phyloP scores from a whole-genome alignment of 352 stramenopile genomes.

The Pythium chondricola region DNA sequence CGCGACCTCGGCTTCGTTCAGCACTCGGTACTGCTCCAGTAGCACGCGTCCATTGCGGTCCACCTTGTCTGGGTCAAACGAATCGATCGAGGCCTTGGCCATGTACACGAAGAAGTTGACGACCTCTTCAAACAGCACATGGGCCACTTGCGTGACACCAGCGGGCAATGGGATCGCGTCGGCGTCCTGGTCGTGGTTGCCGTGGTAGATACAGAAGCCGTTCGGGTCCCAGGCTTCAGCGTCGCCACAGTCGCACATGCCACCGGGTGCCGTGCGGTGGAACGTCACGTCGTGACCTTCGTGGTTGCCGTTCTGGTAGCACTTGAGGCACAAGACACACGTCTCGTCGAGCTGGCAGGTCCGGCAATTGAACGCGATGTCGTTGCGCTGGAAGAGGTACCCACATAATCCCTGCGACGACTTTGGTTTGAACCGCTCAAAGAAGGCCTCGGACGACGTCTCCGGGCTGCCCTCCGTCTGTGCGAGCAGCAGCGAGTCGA shows the following conservation, averaged over 20 bases:
- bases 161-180: slow-evolving; percentile 24
- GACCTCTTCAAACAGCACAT: slow-evolving; percentile 65
- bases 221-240: slow-evolving; percentile 93
- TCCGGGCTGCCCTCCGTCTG: slow-evolving; percentile 13
- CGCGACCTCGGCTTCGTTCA: slow-evolving; percentile 15
- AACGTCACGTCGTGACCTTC: slow-evolving; percentile 91
- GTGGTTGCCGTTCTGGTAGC: slow-evolving; percentile 94
- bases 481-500: slow-evolving; percentile 20
- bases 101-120: slow-evolving; percentile 69
- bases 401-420: slow-evolving; percentile 81
- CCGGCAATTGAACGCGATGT: slow-evolving; percentile 98
- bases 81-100: slow-evolving; percentile 59
- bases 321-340: slow-evolving; percentile 95
- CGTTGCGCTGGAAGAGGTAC: slow-evolving; percentile 95
- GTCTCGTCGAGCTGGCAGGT: slow-evolving; percentile 97
- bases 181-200: slow-evolving; percentile 21
- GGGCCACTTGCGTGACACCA: slow-evolving; percentile 42
- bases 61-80: slow-evolving; percentile 61
- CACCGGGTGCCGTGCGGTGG: slow-evolving; percentile 64
- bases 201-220: slow-evolving; percentile 93
- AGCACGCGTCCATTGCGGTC: slow-evolving; percentile 37
- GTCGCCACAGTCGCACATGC: slow-evolving; percentile 99
- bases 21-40: slow-evolving; percentile 24
- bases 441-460: slow-evolving; percentile 42
- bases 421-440: slow-evolving; percentile 51